These are phyloP conservation scores for Clavispora vitiphila DNA, from an alignment of 805 yeast genomes.

Conservation along the genomic window DNA sequence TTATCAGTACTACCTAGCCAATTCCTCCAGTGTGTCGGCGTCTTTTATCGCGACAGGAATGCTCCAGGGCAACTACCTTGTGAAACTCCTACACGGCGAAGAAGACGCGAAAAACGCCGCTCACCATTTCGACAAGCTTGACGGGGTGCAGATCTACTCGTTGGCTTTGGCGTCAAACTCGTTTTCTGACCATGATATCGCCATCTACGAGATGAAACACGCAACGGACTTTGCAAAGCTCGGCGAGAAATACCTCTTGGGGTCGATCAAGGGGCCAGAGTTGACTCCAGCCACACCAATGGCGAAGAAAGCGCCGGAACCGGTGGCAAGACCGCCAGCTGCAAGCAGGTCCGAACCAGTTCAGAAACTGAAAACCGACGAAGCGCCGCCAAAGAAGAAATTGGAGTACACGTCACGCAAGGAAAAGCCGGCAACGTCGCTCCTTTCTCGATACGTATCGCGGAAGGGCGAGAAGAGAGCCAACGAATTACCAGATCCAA, in stretches of 20 bases:
- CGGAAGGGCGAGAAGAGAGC: conserved; percentile 9
- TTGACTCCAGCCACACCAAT: conserved; percentile 1
- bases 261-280: conserved; percentile 31
- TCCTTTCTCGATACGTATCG: conserved; percentile 12
- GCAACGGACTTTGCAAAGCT: conserved; percentile 12
- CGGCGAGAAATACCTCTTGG: conserved; percentile 20
- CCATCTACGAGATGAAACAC: conserved; percentile 13
- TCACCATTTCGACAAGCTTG: conserved; percentile 23
- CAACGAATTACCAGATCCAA: conserved; percentile 1
- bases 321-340: background rate
- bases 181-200: conserved; percentile 10
- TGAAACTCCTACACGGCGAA: conserved; percentile 22
- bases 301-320: background rate
- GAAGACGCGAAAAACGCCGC: conserved; percentile 19
- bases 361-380: background rate
- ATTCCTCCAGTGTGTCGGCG: conserved; percentile 33
- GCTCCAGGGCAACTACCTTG: conserved; percentile 9
- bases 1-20: conserved; percentile 31
- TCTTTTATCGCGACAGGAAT: conserved; percentile 39
- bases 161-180: conserved; percentile 18
- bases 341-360: background rate
- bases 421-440: conserved; percentile 7
- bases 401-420: conserved; percentile 13
- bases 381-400: conserved; percentile 4
- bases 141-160: conserved; percentile 37